Percentiles rank a stretch among this genome's conserved stretches.
phyloP scores from a whole-genome alignment of 169 alveolate genomes.

The Cryptosporidium canis region DNA sequence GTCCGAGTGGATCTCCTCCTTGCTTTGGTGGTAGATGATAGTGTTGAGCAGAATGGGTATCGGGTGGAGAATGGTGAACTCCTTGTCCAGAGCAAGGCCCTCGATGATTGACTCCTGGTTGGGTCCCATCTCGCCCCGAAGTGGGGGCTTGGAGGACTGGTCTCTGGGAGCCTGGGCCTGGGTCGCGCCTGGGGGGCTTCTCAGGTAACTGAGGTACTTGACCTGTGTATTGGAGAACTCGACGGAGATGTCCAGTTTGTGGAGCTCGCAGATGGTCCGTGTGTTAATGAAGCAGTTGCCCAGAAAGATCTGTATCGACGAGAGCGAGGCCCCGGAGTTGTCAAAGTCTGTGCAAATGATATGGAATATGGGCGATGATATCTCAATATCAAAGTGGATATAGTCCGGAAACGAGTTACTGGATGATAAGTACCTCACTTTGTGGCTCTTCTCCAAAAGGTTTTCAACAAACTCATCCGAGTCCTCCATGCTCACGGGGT shows the following conservation, averaged over 20 bases:
- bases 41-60: conserved; percentile 30
- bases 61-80: conserved; percentile 50
- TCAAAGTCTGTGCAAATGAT: conserved; percentile 37
- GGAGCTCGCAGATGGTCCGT: conserved; percentile 9
- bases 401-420: conserved; percentile 54
- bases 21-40: not conserved
- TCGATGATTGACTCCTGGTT: not conserved
- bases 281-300: conserved; percentile 52
- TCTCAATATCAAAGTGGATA: conserved; percentile 62
- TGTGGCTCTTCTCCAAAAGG: conserved; percentile 29
- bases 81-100: not conserved
- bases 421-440: conserved; percentile 37
- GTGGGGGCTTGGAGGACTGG: not conserved
- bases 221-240: conserved; percentile 59
- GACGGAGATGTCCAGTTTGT: conserved; percentile 2
- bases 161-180: too few relatives aligned
- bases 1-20: conserved; percentile 18
- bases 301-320: conserved; percentile 34
- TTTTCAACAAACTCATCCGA: conserved; percentile 47
- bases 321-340: not conserved
- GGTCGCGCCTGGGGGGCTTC: too few relatives aligned
- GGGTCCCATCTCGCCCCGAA: not conserved
- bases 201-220: conserved; percentile 4
- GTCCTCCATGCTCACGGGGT: not conserved
- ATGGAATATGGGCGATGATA: conserved; percentile 53